Conservation (phyloP, 129 eudicot species). For the Erigeron canadensis region DNA sequence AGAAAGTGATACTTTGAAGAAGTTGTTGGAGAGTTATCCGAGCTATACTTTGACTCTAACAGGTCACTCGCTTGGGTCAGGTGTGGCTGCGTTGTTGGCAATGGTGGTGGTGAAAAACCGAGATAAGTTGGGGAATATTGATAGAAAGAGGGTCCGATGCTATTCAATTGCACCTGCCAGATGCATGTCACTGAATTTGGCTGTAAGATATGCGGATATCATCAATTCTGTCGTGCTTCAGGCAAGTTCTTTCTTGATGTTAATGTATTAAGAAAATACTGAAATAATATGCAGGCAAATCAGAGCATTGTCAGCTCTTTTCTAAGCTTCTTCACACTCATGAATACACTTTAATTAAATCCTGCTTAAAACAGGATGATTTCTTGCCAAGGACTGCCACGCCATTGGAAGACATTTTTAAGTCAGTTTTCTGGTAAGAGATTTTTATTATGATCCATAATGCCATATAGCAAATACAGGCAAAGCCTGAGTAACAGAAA, state of each 20-base stretch:
- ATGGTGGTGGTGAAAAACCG: conserved; percentile 58
- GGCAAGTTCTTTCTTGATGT: conserved; percentile 41
- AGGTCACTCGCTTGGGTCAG: conserved; percentile 74
- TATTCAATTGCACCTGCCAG: conserved; percentile 88
- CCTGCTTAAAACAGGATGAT: conserved; percentile 58
- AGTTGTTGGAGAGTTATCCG: conserved; percentile 54
- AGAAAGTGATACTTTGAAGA: conserved; percentile 31
- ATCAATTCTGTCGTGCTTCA: conserved; percentile 77
- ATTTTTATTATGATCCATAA: background rate
- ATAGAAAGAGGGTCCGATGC: conserved; percentile 64
- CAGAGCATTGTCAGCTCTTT: background rate
- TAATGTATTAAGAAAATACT: background rate
- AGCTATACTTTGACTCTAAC: conserved; percentile 55
- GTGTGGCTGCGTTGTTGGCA: conserved; percentile 37
- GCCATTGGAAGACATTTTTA: conserved; percentile 89
- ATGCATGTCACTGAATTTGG: conserved; percentile 78
- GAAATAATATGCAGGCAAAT: background rate
- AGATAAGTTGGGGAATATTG: conserved; percentile 50
- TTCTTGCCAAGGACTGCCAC: conserved; percentile 93
- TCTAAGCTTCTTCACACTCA: background rate
- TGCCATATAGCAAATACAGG: background rate
- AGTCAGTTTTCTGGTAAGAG: conserved; percentile 79
- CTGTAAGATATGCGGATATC: conserved; percentile 83
- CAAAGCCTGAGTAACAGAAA: background rate
- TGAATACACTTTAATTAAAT: background rate